A percentile compares a stretch with the other conserved stretches of the same genome.
Evolutionary conservation across 2,329 filamentous ascomycete species (phyloP).

Genomic region (Phoma sp.): DNA sequence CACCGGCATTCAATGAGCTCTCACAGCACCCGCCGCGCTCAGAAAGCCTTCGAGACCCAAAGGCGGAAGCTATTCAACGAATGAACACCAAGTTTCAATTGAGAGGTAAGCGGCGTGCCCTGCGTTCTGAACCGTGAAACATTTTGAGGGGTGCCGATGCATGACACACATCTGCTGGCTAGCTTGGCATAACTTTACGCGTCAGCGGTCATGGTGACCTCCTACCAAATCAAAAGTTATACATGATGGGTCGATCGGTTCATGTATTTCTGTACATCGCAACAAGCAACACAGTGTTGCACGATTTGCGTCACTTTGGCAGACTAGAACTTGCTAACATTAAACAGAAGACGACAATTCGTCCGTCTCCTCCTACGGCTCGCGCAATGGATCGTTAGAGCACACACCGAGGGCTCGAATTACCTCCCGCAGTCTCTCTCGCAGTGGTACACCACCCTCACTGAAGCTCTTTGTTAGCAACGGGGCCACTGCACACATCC

Average conservation of each 20-base stretch:
- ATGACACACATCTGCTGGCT: conserved; percentile 1
- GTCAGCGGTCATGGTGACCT: conserved; percentile 1
- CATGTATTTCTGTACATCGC: background rate
- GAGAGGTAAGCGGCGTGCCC: conserved; percentile 37
- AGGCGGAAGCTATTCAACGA: conserved; percentile 29
- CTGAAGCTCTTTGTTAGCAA: conserved; percentile 45
- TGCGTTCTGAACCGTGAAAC: background rate
- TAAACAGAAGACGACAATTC: conserved; percentile 25
- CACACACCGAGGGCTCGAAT: conserved; percentile 34
- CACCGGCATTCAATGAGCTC: conserved; percentile 39
- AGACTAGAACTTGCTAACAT: conserved; percentile 9
- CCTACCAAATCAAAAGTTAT: background rate
- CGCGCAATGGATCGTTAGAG: conserved; percentile 27
- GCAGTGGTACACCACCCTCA: conserved; percentile 43
- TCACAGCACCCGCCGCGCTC: conserved; percentile 37
- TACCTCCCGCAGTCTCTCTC: conserved; percentile 41
- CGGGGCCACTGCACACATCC: conserved; percentile 46
- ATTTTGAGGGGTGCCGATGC: conserved; percentile 4
- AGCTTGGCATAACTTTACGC: conserved; percentile 1
- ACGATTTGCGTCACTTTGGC: background rate
- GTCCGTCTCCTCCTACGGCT: conserved; percentile 21
- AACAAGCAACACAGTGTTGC: background rate
- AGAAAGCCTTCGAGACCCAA: conserved; percentile 33
- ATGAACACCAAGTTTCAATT: conserved; percentile 43
- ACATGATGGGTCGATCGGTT: too few relatives aligned